Base-by-base conservation (phyloP, 768 basidiomycete genomes). In the Sistotremastrum niveocremeum region DNA sequence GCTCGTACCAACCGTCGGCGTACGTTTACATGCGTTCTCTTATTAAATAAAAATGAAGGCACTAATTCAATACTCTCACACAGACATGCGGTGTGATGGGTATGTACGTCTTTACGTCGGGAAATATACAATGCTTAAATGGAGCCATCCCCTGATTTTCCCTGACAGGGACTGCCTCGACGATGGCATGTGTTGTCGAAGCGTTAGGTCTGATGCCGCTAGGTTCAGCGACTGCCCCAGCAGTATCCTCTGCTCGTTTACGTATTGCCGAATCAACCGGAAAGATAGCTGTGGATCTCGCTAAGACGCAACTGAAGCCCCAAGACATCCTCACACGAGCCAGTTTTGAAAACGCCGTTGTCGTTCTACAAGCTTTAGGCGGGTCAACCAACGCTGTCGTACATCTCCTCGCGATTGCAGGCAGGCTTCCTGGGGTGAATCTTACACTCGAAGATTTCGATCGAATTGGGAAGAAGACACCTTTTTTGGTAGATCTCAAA, bases 31-130 rank as follows among this genome's bases (percentile, higher is more conserved):
- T 7, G 12, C 34, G 12, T 47, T 29, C 6, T 8, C 11, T 30
- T 40, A 39, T 12, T 7, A 12, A 7, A 8, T 12, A 3, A 34
- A 12, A 12, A 30, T 37, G 10, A 7, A 30, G 33, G 8, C 4
- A 32, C 44, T 37, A 6, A 51, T 50, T 34, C 5, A 7, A 44
- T 41, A 10, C 39, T 29, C 9, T 44, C 8, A 29, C 12, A 20
- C 47, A 56, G 56, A 57, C 56, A 10, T 57, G 56, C 41, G 53
- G 56, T 29, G 56, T 57, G 6, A 57, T 57, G 56, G 56, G 54
- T 12, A 45, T 33, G 42, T 34, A 34, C 28, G 29, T 20, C 20
- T 9, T 11, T 7, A 7, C 36, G 5, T 46, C 2, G 39, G 5
- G 33, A 9, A 31, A 29, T 9, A 5, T 31, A 32, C 35, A 4